Conservation (phyloP, 768 basidiomycete genomes). For the Phylloporus sp. region DNA sequence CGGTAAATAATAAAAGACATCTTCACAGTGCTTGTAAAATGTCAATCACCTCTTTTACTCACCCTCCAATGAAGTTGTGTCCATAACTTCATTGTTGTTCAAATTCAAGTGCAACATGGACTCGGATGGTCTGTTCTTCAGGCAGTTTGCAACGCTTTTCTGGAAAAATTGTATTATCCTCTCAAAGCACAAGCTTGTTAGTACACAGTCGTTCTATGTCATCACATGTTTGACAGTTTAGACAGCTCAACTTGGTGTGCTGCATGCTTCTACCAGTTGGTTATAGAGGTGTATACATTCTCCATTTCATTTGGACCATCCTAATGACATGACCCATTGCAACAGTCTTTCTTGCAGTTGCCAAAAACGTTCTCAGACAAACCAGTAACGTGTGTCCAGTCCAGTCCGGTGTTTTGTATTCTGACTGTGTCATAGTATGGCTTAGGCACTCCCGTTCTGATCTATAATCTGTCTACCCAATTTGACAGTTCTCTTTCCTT, state of each 20-base stretch:
- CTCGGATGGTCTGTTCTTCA: slow-evolving; percentile 52
- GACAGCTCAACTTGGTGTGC: slow-evolving; percentile 54
- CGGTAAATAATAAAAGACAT: no score
- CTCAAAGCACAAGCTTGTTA: slow-evolving; percentile 60
- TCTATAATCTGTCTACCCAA: slow-evolving; percentile 42
- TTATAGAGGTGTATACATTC: slow-evolving; percentile 39
- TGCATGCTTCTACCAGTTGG: slow-evolving; percentile 63
- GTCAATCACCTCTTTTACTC: no score
- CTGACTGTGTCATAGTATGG: slow-evolving; percentile 45
- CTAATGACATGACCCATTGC: no score
- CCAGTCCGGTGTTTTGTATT: not conserved
- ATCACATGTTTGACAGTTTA: not conserved
- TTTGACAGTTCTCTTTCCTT: slow-evolving; percentile 53
- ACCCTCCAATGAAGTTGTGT: not conserved
- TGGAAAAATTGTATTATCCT: slow-evolving; percentile 77
- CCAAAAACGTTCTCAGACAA: slow-evolving; percentile 55
- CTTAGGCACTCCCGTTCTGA: slow-evolving; percentile 52
- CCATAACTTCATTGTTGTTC: not conserved
- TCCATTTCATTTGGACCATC: not conserved
- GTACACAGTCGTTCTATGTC: slow-evolving; percentile 22
- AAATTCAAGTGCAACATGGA: slow-evolving; percentile 18
- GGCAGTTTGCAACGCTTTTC: slow-evolving; percentile 56
- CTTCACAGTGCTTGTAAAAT: no score
- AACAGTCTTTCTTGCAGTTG: slow-evolving; percentile 59
- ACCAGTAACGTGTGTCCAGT: slow-evolving; percentile 50